These are phyloP conservation scores for Myxozyma lipomycoides DNA, from an alignment of 805 yeast genomes.

Conservation along the genomic window DNA sequence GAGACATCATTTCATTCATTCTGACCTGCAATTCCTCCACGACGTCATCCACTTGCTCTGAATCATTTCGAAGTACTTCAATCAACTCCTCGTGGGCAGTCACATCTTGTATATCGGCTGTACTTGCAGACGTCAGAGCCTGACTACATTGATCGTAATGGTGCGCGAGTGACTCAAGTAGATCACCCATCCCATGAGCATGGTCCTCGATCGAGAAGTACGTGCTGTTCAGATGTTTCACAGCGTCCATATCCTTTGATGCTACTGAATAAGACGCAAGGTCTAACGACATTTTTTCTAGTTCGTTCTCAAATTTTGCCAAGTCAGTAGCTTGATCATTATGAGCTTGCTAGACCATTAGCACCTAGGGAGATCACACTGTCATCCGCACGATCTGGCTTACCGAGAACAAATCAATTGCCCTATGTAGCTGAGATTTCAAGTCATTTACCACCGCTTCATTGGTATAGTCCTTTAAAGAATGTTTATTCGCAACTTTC, in stretches of 20 bases:
- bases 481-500: conserved; percentile 15
- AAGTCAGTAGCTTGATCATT: conserved; percentile 29
- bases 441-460: conserved; percentile 39
- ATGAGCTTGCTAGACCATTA: not conserved
- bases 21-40: conserved; percentile 22
- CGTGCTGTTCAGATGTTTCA: conserved; percentile 1
- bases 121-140: conserved; percentile 43
- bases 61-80: conserved; percentile 45
- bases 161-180: conserved; percentile 66
- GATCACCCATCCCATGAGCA: conserved; percentile 66
- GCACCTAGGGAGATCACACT: too few relatives aligned
- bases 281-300: conserved; percentile 35
- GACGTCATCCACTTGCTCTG: conserved; percentile 35
- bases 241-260: conserved; percentile 26
- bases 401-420: conserved; percentile 37
- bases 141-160: conserved; percentile 77
- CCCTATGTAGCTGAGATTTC: conserved; percentile 32
- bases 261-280: conserved; percentile 29
- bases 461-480: conserved; percentile 49
- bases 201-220: conserved; percentile 32
- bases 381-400: not conserved
- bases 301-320: conserved; percentile 34
- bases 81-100: conserved; percentile 47
- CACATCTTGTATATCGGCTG: conserved; percentile 32
- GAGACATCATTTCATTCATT: conserved; percentile 11